Evolutionary conservation across 176 grass and related monocot genomes (phyloP), one percentile per base, ranked within the genome.

Genomic region (Ensete ventricosum): DNA sequence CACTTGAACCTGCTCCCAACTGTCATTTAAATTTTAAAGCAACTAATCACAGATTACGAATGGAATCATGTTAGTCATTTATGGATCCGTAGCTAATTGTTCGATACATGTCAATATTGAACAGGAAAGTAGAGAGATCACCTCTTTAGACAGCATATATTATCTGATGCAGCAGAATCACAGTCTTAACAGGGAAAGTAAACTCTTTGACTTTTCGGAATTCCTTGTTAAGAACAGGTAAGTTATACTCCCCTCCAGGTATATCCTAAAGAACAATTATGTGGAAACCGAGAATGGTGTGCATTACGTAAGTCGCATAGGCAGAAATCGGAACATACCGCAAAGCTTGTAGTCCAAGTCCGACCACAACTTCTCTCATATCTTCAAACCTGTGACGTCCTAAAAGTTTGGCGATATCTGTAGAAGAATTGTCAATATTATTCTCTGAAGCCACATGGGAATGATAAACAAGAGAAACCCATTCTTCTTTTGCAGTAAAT

Each of bases 301-400:
- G 51, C 73, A 83, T 83, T 71, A 55, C 55, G 73, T 73, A 62
- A n/a, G 79, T 82, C 13, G 72, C 16, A 16, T 17, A 74, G 72
- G 50, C 11, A 26, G 22, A 27, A 23, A 62, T 52, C 50, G 58
- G 9, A 79, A 76, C 64, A 72, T 52, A 98, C 94, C 88, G 93
- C 70, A 98, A 59, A 62, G 82, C 67, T 80, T 93, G 94, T 65
- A 98, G 84, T 67, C 94, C 94, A 77, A 98, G 79, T 54, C 94
- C 90, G 73, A 93, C 54, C 10, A 85, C 74, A 83, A 93, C 79
- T 59, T 88, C 76, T 75, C 86, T 80, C 54, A 93, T 48, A 78
- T 88, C 91, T 77, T 93, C 84, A 64, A 87, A 65, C 73, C 76
- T 88, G 82, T 87, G 87, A 82, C 85, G 85, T 69, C 70, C 82